phyloP scores from a whole-genome alignment of 176 grass and related monocot species.

The Oryza nivara region DNA sequence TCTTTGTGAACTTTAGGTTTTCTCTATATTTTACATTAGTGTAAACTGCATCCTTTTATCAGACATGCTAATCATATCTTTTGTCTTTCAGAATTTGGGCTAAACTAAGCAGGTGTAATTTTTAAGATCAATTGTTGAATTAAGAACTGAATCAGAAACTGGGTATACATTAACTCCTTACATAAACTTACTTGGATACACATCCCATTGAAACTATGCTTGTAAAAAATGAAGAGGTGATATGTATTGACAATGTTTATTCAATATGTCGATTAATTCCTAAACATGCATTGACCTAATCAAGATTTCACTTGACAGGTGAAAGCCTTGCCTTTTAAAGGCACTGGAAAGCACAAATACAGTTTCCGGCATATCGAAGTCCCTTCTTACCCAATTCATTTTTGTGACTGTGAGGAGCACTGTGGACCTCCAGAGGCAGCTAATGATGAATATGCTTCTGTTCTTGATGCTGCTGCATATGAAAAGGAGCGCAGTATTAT shows the following conservation, averaged over 20 bases:
- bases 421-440: slow-evolving; percentile 66
- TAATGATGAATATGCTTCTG: slow-evolving; percentile 65
- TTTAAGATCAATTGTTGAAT: not conserved
- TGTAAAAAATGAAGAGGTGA: not conserved
- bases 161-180: not conserved
- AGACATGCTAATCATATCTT: not conserved
- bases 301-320: slow-evolving; percentile 45
- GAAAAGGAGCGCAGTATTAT: slow-evolving; percentile 85
- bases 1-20: not conserved
- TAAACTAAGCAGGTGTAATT: not conserved
- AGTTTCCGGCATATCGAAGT: slow-evolving; percentile 87
- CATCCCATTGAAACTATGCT: not conserved
- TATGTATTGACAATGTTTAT: not conserved
- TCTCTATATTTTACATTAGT: not conserved
- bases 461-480: slow-evolving; percentile 66
- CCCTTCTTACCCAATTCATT: slow-evolving; percentile 88
- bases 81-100: not conserved
- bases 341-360: slow-evolving; percentile 96
- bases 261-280: not conserved
- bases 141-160: not conserved
- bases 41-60: not conserved
- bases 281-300: slow-evolving; percentile 21
- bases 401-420: slow-evolving; percentile 97
- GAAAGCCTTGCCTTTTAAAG: slow-evolving; percentile 83
- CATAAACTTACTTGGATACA: not conserved